Base-by-base conservation (phyloP, 1,284 basidiomycete species). In the Fomitopsis betulina region DNA sequence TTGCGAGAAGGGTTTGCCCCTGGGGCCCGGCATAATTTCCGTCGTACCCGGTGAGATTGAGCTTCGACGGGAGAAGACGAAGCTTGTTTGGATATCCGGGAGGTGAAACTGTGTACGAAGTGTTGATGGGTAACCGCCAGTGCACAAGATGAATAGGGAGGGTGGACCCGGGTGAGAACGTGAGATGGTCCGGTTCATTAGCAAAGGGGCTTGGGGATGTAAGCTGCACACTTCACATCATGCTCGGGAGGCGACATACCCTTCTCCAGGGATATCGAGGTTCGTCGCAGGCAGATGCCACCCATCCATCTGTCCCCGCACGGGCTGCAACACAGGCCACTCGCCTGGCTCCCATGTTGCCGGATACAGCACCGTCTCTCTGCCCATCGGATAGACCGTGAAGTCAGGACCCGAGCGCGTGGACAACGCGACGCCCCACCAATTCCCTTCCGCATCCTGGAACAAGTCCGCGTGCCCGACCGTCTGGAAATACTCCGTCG, bases 361-460 rank as follows among this genome's bases (percentile, higher is more conserved):
- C 10, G 49, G 49, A 10, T 35, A 51, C 49, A 51, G 30, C 32
- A 51, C 49, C 33, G 49, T 51, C n/a, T 51, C 49, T 8, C 49
- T 17, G 3, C 49, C 49, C 49, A 51, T 51, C 4, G 49, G 49
- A 23, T 33, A 51, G 12, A 35, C 49, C 2, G 49, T 51, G 17
- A 35, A 51, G 2, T 51, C 49, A 10, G 49, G 49, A 4, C 49
- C 49, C 7, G 49, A 51, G 30, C 49, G 49, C 25, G 49, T 51
- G 3, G 49, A 51, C 32, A 51, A n/a, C 49, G 49, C 49, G 49
- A 51, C 49, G n/a, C 49, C 49, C 49, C 49, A 51, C 49, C 49
- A 51, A 32, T 23, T 51, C 32, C 49, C 49, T n/a, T 21, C 49
- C 19, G 49, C 49, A 32, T 51, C 49, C 32, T 35, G 49, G 49